Evolutionary conservation across 164 flowering plant genomes (phyloP), one percentile per base, ranked within the genome.

Genomic region (Berberis thunbergii): DNA sequence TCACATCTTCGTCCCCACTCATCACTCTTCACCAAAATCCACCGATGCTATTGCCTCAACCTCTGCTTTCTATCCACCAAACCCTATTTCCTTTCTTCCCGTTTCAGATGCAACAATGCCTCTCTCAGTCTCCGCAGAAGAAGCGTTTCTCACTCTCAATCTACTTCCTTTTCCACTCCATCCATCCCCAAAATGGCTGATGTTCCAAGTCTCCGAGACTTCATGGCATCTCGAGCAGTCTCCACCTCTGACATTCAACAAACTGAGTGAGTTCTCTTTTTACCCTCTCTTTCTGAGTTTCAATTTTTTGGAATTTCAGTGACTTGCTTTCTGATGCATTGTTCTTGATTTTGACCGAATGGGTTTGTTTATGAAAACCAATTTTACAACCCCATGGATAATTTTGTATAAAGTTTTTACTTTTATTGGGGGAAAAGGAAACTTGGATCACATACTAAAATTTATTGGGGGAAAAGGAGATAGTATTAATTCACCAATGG

Each of bases 101-200:
- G 43, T 2, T 39, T 41, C 4, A n/a, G n/a, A 9, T 42, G 13
- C 5, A 12, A 11, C 43, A 42, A 46, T 41, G 41, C 12, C 6
- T 9, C 11, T 58, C 6, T 12, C 43, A 7, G 2, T 58, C 45
- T 58, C 46, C 26, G 26, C 26, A 5, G 43, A 7, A 58, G 61
- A 58, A 41, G 4, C 61, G 41, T 58, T 13, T 58, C 61, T 4
- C 46, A 58, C n/a, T 58, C 61, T 58, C 60, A 42, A 11, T 41
- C 42, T 38, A 44, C 45, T 7, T 41, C 42, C n/a, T 1, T 52
- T 7, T 3, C 9, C n/a, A 56, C 8, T 26, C 26, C 26, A 26
- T 26, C 26, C 26, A 26, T 26, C 0, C 26, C 26, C 26, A 26
- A 26, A 26, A 26, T 26, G 26, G n/a, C 56, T 38, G 42, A 56